Conservation (phyloP, 768 basidiomycete species). For the Daedaleopsis nitida region DNA sequence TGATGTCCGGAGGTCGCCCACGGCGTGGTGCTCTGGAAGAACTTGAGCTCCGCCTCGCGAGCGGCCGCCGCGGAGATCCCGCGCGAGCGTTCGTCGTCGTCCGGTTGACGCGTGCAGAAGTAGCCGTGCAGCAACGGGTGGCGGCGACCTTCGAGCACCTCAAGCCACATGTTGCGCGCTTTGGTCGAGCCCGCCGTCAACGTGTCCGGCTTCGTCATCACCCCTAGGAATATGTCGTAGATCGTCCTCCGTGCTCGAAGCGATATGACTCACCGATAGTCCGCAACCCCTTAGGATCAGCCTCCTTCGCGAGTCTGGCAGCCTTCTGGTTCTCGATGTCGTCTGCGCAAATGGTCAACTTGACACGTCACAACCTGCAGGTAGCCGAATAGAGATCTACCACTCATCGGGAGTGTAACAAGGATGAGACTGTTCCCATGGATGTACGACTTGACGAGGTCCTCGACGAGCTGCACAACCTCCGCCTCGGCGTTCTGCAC, state of each 20-base stretch:
- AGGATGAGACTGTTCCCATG: conserved; percentile 60
- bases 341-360: conserved; percentile 43
- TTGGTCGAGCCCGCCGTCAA: conserved; percentile 47
- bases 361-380: too few relatives aligned
- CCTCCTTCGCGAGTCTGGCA: conserved; percentile 55
- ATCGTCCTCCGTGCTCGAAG: background rate
- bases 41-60: conserved; percentile 41
- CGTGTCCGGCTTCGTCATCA: conserved; percentile 72
- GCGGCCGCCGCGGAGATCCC: conserved; percentile 40
- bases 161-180: conserved; percentile 47
- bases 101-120: conserved; percentile 67
- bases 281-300: conserved; percentile 60
- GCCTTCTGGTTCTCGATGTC: conserved; percentile 82
- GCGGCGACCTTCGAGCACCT: conserved; percentile 50
- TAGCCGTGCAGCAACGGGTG: conserved; percentile 51
- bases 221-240: conserved; percentile 40
- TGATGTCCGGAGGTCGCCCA: conserved; percentile 52
- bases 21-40: conserved; percentile 50
- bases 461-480: conserved; percentile 52
- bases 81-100: conserved; percentile 54
- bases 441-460: conserved; percentile 60
- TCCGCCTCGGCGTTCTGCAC: conserved; percentile 9
- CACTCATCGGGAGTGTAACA: conserved; percentile 41
- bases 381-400: conserved; percentile 34
- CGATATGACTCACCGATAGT: conserved; percentile 57